Percentiles rank a stretch among this genome's conserved stretches.
Conservation (phyloP, 2,329 filamentous ascomycete genomes). For the Nannizzia gypsea region DNA sequence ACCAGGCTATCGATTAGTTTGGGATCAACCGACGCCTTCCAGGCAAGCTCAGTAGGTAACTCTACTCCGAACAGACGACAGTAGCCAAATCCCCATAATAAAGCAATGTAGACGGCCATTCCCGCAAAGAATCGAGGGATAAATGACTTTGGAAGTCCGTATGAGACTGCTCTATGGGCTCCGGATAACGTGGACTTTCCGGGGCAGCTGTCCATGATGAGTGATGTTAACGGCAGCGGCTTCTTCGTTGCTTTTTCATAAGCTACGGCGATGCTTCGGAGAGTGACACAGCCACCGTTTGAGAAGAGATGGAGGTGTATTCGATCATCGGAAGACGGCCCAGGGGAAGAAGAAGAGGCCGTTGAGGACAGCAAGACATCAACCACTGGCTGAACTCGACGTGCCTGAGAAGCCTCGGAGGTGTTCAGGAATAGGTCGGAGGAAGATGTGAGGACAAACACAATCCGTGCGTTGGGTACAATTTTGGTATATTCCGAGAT, state of each 20-base stretch:
- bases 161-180: conserved; percentile 26
- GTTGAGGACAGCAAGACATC: conserved; percentile 21
- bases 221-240: conserved; percentile 29
- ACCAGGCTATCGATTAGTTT: conserved; percentile 11
- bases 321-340: conserved; percentile 13
- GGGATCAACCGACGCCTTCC: conserved; percentile 24
- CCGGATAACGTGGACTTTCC: conserved; percentile 24
- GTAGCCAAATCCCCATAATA: conserved; percentile 17
- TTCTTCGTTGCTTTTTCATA: conserved; percentile 27
- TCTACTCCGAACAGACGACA: conserved; percentile 14
- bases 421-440: conserved; percentile 25
- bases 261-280: conserved; percentile 27
- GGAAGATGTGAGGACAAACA: conserved; percentile 30
- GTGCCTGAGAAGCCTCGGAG: conserved; percentile 16
- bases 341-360: conserved; percentile 6
- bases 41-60: conserved; percentile 21
- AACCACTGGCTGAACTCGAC: conserved; percentile 26
- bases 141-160: conserved; percentile 23
- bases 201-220: conserved; percentile 38
- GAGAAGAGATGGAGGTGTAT: conserved; percentile 40
- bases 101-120: conserved; percentile 17
- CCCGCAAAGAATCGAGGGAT: conserved; percentile 22
- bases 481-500: conserved; percentile 34
- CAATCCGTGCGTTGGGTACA: conserved; percentile 33
- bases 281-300: conserved; percentile 37